Evolutionary conservation across 140 eudicot species (phyloP).

Genomic region (Ambrosia hybrid): DNA sequence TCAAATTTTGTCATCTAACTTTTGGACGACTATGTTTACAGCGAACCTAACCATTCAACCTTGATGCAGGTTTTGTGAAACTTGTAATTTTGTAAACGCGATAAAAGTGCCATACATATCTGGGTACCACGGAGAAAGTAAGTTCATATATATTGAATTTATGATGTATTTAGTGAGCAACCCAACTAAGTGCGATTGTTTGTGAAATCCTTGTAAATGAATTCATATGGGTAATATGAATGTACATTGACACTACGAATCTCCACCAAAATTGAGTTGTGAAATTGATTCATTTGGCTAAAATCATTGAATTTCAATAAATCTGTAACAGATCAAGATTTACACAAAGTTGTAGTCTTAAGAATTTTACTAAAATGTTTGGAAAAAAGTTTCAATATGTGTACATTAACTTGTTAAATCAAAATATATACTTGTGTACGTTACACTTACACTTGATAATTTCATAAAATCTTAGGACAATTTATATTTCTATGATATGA

Average conservation of each 20-base stretch:
- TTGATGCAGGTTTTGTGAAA: conserved; percentile 35
- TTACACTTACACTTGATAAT: too few relatives aligned
- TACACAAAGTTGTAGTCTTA: neutral
- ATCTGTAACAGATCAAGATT: neutral
- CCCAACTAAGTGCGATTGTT: conserved; percentile 30
- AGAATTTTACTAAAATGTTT: neutral
- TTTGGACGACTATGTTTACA: neutral
- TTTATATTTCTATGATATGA: too few relatives aligned
- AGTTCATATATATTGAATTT: conserved; percentile 26
- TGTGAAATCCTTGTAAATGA: conserved; percentile 32
- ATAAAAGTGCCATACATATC: conserved; percentile 33
- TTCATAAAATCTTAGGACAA: too few relatives aligned
- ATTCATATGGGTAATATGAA: conserved; percentile 6
- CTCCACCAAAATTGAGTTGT: neutral
- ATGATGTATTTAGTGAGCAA: conserved; percentile 43
- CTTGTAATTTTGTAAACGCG: conserved; percentile 39
- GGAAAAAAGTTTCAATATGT: neutral
- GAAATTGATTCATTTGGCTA: neutral
- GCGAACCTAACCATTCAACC: conserved; percentile 3
- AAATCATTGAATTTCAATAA: too few relatives aligned
- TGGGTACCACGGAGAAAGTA: conserved; percentile 35
- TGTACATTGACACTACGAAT: neutral
- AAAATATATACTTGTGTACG: neutral
- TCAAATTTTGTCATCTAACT: neutral
- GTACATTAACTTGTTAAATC: neutral